phyloP scores from a whole-genome alignment of 176 grass and related monocot genomes.

The Paspalum notatum region DNA sequence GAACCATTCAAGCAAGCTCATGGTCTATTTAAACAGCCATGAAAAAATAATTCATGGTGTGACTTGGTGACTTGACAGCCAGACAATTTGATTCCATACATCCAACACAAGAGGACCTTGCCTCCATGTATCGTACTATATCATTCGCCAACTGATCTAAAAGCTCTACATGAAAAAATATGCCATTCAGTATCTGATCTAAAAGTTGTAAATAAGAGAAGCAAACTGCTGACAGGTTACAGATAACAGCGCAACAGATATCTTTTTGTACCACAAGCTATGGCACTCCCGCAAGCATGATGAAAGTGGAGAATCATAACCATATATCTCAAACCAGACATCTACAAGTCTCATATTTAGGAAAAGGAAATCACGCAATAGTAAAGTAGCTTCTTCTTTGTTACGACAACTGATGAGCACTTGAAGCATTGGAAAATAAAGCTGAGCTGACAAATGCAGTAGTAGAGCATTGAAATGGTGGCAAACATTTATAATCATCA shows the following conservation, averaged over 20 bases:
- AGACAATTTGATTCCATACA: background rate
- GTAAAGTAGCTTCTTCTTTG: too few relatives aligned
- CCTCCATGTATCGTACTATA: background rate
- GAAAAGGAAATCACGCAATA: background rate
- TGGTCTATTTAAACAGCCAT: too few relatives aligned
- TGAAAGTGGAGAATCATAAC: slow-evolving; percentile 20
- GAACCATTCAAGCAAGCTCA: too few relatives aligned
- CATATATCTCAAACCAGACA: background rate
- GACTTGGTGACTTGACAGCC: too few relatives aligned
- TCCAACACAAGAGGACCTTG: background rate
- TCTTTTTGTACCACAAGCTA: background rate
- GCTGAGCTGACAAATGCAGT: too few relatives aligned
- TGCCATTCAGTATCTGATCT: background rate
- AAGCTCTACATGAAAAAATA: background rate
- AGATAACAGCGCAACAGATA: background rate
- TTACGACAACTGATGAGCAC: too few relatives aligned
- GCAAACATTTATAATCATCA: too few relatives aligned
- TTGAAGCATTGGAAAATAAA: too few relatives aligned
- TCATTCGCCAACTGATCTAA: background rate
- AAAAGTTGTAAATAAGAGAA: background rate
- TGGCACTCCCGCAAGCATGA: slow-evolving; percentile 23
- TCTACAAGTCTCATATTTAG: background rate
- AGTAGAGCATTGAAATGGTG: too few relatives aligned
- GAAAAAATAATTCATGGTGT: too few relatives aligned
- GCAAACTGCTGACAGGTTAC: background rate